Conservation (phyloP, 2,329 filamentous ascomycete species). For the Cadophora sp. region DNA sequence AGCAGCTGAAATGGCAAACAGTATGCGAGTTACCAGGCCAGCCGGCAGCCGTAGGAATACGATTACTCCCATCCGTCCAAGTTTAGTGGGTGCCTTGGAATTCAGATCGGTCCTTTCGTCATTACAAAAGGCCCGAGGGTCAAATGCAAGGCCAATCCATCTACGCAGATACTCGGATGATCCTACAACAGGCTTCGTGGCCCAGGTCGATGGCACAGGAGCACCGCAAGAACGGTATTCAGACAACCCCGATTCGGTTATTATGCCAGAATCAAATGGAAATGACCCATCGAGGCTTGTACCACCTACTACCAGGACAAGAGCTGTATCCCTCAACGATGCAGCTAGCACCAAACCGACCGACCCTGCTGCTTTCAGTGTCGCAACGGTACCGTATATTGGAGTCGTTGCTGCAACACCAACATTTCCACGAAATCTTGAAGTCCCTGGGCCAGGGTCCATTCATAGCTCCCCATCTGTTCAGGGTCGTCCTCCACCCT, state of each 20-base stretch:
- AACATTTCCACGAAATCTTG: conserved; percentile 46
- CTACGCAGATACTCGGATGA: conserved; percentile 74
- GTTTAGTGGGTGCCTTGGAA: conserved; percentile 90
- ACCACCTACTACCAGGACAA: conserved; percentile 31
- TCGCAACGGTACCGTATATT: conserved; percentile 42
- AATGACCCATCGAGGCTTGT: conserved; percentile 29
- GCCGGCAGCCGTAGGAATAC: conserved; percentile 71
- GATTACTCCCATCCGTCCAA: conserved; percentile 87
- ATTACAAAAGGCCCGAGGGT: conserved; percentile 80
- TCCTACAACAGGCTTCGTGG: conserved; percentile 26
- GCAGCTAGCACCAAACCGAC: conserved; percentile 25
- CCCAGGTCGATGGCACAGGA: conserved; percentile 48
- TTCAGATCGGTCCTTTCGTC: conserved; percentile 92
- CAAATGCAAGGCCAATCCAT: conserved; percentile 72
- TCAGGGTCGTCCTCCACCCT: conserved; percentile 45
- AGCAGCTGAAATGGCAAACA: conserved; percentile 85
- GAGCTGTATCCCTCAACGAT: conserved; percentile 46
- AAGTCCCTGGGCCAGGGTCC: conserved; percentile 30
- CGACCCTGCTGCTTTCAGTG: conserved; percentile 38
- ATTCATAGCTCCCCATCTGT: conserved; percentile 39
- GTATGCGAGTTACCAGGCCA: conserved; percentile 86
- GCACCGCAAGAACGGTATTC: conserved; percentile 43
- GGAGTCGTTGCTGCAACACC: conserved; percentile 49
- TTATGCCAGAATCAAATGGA: conserved; percentile 48
- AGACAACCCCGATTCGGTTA: conserved; percentile 45